A percentile compares a stretch with the other conserved stretches of the same genome.
phyloP scores from a whole-genome alignment of 306 rosid genomes.

The Psophocarpus tetragonolobus region DNA sequence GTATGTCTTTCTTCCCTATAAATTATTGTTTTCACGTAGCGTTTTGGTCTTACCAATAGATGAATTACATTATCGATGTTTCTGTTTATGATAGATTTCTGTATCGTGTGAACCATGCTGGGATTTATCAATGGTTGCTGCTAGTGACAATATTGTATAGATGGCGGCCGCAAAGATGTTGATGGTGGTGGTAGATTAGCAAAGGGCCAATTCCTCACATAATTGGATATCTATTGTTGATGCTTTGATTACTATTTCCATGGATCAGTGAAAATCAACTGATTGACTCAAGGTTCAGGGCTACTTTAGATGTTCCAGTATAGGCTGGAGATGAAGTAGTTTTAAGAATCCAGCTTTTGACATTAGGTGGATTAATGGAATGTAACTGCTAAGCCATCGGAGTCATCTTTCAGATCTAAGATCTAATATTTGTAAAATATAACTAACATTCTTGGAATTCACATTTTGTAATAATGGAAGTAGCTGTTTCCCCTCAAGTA shows the following conservation, averaged over 20 bases:
- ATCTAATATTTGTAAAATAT: constrained; percentile 24
- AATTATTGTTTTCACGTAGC: background rate
- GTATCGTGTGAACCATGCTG: constrained; percentile 26
- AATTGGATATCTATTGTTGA: constrained; percentile 7
- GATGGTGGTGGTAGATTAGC: constrained; percentile 36
- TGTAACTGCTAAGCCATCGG: constrained; percentile 11
- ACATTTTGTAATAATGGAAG: constrained; percentile 53
- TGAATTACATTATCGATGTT: constrained; percentile 32
- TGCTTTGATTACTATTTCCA: constrained; percentile 23
- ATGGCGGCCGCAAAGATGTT: constrained; percentile 3
- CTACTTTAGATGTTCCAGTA: constrained; percentile 20
- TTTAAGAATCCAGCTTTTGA: constrained; percentile 31
- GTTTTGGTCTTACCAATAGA: constrained; percentile 16
- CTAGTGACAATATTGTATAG: constrained; percentile 19
- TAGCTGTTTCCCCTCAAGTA: constrained; percentile 50
- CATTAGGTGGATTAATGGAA: constrained; percentile 12
- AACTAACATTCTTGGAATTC: constrained; percentile 13
- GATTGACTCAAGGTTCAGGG: constrained; percentile 24
- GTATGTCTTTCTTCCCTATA: background rate
- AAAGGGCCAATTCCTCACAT: constrained; percentile 5
- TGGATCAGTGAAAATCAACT: constrained; percentile 45
- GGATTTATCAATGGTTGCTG: constrained; percentile 42
- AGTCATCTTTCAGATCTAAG: constrained; percentile 19
- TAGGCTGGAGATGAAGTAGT: background rate
- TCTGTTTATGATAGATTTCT: constrained; percentile 6